Evolutionary conservation across 192 early-diverging fungal genomes (phyloP), one percentile per base, ranked within the genome.

Genomic region (Lobosporangium transversale): DNA sequence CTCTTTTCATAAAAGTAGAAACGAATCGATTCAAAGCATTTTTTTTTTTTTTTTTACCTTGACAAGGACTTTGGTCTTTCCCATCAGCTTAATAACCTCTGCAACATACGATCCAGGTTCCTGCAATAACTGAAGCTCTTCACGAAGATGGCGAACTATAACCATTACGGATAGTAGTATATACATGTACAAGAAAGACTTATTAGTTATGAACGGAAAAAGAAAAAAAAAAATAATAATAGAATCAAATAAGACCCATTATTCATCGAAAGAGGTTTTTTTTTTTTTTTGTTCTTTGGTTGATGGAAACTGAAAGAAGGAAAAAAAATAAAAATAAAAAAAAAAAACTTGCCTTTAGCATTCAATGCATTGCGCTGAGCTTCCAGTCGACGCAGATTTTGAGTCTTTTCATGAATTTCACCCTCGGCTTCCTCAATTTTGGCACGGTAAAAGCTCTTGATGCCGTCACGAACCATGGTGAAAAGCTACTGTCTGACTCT

Each of bases 31-130:
- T n/a, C n/a, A n/a, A n/a, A n/a, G n/a, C n/a, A 15, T 14, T 50
- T 42, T 3, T 55, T 56, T 29, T 53, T 53, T 32, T 8, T 23
- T 32, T 30, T 17, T 53, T 83, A 85, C 85, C 88, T 93, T 94
- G 56, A 95, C 90, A 4, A 93, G 84, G 24, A 92, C 93, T 81
- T 97, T 97, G 59, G 94, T 96, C 87, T 98, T 98, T 71, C 96
- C 97, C 90, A 99, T 99, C 33, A 97, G 83, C 79, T 99, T 99
- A 31, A 98, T 92, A 10, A 99, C 96, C 83, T 99, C 97, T 61
- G 94, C 97, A 44, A 98, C 94, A 79, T 94, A 95, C 20, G 93
- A 92, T 10, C 95, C 95, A 27, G 95, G 95, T 69, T 99, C 97
- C 79, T 99, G 97, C 14, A 99, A 86, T 58, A 99, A 86, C 67